Percentiles rank a stretch among this genome's conserved stretches.
Conservation (phyloP, 2,329 filamentous ascomycete species). For the Clarireedia paspali region DNA sequence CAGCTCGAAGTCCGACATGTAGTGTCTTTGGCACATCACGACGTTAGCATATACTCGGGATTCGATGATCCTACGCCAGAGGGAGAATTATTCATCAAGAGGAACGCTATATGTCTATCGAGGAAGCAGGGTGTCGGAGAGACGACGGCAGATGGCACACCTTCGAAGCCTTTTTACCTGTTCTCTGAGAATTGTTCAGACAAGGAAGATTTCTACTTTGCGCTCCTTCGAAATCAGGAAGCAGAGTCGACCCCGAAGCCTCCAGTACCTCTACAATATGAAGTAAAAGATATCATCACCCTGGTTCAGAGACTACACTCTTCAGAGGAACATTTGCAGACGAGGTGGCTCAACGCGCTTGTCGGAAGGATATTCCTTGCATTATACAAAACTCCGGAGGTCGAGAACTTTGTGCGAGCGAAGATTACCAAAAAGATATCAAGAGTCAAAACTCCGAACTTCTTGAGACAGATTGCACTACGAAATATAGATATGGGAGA, state of each 20-base stretch:
- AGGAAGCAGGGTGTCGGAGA: slow-evolving; percentile 52
- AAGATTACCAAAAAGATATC: slow-evolving; percentile 97
- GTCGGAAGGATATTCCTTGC: slow-evolving; percentile 83
- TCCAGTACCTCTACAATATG: slow-evolving; percentile 68
- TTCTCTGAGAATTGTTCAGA: slow-evolving; percentile 94
- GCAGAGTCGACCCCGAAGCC: slow-evolving; percentile 52
- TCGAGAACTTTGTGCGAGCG: slow-evolving; percentile 70
- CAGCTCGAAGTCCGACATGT: slow-evolving; percentile 95
- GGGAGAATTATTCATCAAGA: slow-evolving; percentile 91
- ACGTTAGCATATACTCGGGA: slow-evolving; percentile 77
- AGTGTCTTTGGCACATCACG: slow-evolving; percentile 82
- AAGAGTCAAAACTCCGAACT: slow-evolving; percentile 82
- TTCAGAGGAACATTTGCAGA: slow-evolving; percentile 83
- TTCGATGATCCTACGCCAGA: slow-evolving; percentile 66
- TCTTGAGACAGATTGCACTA: slow-evolving; percentile 78
- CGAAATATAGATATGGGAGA: slow-evolving; percentile 80
- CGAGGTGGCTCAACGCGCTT: slow-evolving; percentile 87
- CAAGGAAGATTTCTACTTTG: slow-evolving; percentile 98
- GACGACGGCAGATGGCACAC: slow-evolving; percentile 44
- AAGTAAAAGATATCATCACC: slow-evolving; percentile 78
- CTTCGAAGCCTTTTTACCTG: slow-evolving; percentile 80
- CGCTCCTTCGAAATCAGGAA: slow-evolving; percentile 77
- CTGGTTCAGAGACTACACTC: slow-evolving; percentile 87
- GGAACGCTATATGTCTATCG: slow-evolving; percentile 79
- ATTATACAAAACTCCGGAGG: slow-evolving; percentile 73